Evolutionary conservation across 345 rosid species (phyloP), one percentile per base, ranked within the genome.

Genomic region (Dovyalis caffra): DNA sequence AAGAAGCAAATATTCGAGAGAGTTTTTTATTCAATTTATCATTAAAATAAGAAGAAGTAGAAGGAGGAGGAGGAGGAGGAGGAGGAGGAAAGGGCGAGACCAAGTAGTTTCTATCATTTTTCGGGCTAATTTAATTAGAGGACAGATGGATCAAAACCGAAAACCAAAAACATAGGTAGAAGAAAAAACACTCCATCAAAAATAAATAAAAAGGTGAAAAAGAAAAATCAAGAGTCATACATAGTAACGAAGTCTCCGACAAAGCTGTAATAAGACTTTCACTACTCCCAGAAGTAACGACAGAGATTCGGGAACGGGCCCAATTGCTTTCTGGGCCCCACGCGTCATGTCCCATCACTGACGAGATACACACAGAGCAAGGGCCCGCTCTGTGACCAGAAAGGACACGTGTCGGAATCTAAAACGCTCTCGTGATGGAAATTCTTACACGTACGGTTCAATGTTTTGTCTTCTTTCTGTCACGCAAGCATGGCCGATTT

Each of bases 261-360:
- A 71, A 70, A 40, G 33, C 58, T 61, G 35, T 60, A 14, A 65
- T 0, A 5, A 71, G 31, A 21, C 18, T 65, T 71, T 65, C 76
- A 64, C 71, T 71, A 38, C 33, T 45, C 34, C 60, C 58, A 40
- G 47, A 34, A 78, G 79, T 45, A 82, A 76, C 80, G 88, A 85
- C 88, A 85, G 75, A 85, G 88, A 85, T 85, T 78, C 85, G 64
- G 74, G 29, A 76, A 29, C 21, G 57, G 85, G 77, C n/a, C 67
- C 81, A 47, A 8, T 64, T 29, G 3, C n/a, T 1, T 0, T 15
- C 10, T n/a, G 67, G 78, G 67, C 23, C 72, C 81, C 64, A 76
- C 83, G 23, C 84, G 79, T 40, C 69, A 61, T 38, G 66, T 81
- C 76, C 63, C 72, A 35, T 78, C 76, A 45, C 21, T 9, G 71